Evolutionary conservation across 305 asterid species (phyloP), one percentile per base, ranked within the genome.

Genomic region (Lippia alba): DNA sequence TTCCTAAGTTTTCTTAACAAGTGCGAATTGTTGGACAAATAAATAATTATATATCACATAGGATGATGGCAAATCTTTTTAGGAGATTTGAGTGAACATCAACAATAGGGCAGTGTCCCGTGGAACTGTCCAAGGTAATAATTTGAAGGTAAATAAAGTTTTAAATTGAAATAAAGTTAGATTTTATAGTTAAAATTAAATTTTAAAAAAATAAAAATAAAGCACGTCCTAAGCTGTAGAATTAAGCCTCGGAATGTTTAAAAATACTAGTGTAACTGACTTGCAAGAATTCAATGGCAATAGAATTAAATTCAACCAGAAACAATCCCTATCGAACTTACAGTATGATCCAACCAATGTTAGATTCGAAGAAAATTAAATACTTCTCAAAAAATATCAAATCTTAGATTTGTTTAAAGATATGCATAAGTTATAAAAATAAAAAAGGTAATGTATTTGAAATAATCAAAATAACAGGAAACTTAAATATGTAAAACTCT

Each of bases 21-120:
- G 14, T 19, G 30, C 49, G 24, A 40, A 1, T n/a, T 6, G 56
- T 39, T 8, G 17, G 67, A 10, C 6, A 12, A 39, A 24, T 24
- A 24, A 69, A 14, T 45, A 16, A 15, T 14, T 56, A 4, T 3
- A 12, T 2, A 15, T 54, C 0, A 49, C 58, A 69, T 11, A 1
- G 24, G 44, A 56, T 45, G 76, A 49, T 63, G 70, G 59, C 49
- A 72, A 24, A 63, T 63, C 58, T 32, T 44, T 72, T 40, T 1
- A 12, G 48, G 61, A 61, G 54, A 68, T 68, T 56, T 57, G 59
- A 55, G 12, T 55, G 36, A 32, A 56, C 46, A 24, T 68, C 57
- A 9, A 56, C 16, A 44, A 57, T 58, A 39, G 63, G 15, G 30
- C 9, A 33, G 10, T 40, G 67, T 32, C 44, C 15, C 1, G 30